phyloP scores from a whole-genome alignment of 139 green algal species.

The Desmodesmus armatus region DNA sequence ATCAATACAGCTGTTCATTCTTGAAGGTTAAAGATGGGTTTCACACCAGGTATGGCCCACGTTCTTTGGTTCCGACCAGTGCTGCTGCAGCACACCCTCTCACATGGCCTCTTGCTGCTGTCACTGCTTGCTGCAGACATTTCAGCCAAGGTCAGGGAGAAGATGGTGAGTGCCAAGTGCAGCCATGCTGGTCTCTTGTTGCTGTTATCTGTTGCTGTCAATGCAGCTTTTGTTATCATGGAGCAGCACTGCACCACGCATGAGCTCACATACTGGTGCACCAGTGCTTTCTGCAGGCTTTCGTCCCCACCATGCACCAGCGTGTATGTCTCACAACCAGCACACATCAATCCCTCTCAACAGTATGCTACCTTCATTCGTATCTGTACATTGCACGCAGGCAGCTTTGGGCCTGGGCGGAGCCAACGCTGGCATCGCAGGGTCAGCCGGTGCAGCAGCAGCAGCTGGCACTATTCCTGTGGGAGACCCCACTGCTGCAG shows the following conservation, averaged over 20 bases:
- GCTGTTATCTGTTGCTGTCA: neutral
- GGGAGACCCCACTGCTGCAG: neutral
- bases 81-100: conserved; percentile 17
- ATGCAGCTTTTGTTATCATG: too few species aligned
- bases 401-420: neutral
- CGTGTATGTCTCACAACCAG: too few species aligned
- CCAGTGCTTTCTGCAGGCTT: too few species aligned
- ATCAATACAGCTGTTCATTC: too few species aligned
- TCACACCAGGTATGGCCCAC: too few species aligned
- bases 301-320: too few species aligned
- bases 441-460: neutral
- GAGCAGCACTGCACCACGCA: too few species aligned
- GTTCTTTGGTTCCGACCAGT: too few species aligned
- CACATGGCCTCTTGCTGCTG: too few species aligned
- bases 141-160: conserved; percentile 35
- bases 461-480: neutral
- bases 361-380: neutral
- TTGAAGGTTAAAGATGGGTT: too few species aligned
- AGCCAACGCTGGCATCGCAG: neutral
- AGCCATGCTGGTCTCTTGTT: neutral
- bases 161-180: conserved; percentile 33
- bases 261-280: too few species aligned
- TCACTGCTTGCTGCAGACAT: conserved; percentile 17
- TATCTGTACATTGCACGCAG: neutral
- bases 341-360: too few species aligned